These are phyloP conservation scores for Kodamaea arcana DNA, from an alignment of 1,139 yeast species.

Conservation along the genomic window DNA sequence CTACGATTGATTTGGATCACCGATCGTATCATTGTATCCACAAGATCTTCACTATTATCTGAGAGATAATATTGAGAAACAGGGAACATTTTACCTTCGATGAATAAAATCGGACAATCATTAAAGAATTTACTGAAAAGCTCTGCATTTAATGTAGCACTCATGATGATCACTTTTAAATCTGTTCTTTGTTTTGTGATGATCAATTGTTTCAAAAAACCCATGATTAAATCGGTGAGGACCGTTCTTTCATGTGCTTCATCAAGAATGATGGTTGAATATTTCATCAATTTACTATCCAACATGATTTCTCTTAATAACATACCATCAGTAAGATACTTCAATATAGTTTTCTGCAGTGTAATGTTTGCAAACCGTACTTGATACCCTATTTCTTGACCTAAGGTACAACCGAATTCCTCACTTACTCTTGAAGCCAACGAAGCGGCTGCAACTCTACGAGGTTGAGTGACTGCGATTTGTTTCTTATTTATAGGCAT, in stretches of 20 bases:
- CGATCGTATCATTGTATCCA: slow-evolving; percentile 72
- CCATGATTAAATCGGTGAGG: slow-evolving; percentile 83
- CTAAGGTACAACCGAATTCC: slow-evolving; percentile 74
- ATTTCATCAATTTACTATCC: slow-evolving; percentile 58
- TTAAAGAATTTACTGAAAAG: slow-evolving; percentile 74
- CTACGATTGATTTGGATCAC: slow-evolving; percentile 74
- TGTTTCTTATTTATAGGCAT: slow-evolving; percentile 48
- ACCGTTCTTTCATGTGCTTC: slow-evolving; percentile 98
- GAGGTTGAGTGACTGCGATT: slow-evolving; percentile 93
- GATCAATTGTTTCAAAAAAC: slow-evolving; percentile 71
- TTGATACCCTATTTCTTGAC: slow-evolving; percentile 88
- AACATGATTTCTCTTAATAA: slow-evolving; percentile 84
- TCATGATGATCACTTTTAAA: slow-evolving; percentile 70
- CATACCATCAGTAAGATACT: slow-evolving; percentile 97
- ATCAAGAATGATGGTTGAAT: slow-evolving; percentile 80
- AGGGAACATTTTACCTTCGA: slow-evolving; percentile 87
- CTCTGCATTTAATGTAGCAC: slow-evolving; percentile 95
- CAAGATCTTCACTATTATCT: slow-evolving; percentile 65
- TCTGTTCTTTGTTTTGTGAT: slow-evolving; percentile 45
- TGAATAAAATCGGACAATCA: slow-evolving; percentile 72
- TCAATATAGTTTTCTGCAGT: slow-evolving; percentile 55
- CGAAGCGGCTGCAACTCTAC: slow-evolving; percentile 96
- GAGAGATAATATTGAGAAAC: slow-evolving; percentile 71
- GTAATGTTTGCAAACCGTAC: slow-evolving; percentile 66
- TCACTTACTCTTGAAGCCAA: slow-evolving; percentile 90